Percentiles rank a stretch among this genome's conserved stretches.
phyloP scores from a whole-genome alignment of 331 rosid genomes.

The Erythrophleum ivorense region DNA sequence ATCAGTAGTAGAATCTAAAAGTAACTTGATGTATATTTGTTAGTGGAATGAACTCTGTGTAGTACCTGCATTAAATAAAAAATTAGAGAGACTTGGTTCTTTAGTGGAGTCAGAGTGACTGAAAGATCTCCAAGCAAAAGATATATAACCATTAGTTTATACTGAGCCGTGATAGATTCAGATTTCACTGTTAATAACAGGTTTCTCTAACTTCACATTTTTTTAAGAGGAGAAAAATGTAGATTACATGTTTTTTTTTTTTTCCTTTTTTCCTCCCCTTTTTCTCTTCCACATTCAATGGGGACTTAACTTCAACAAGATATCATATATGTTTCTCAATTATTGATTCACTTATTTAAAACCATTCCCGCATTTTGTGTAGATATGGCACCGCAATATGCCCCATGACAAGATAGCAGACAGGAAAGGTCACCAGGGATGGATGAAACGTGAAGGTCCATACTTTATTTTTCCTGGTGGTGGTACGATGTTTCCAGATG shows the following conservation, averaged over 20 bases:
- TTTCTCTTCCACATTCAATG: constrained; percentile 24
- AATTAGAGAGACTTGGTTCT: neutral
- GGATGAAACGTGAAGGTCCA: constrained; percentile 95
- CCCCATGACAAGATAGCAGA: constrained; percentile 96
- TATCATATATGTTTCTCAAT: constrained; percentile 18
- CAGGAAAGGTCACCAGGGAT: constrained; percentile 99
- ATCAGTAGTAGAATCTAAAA: neutral
- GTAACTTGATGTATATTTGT: neutral
- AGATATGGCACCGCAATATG: constrained; percentile 98
- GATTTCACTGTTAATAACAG: neutral
- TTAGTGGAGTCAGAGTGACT: constrained; percentile 16
- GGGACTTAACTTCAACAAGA: neutral
- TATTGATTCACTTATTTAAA: constrained; percentile 31
- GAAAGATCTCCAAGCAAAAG: neutral
- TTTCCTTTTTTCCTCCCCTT: neutral
- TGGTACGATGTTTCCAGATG: constrained; percentile 99
- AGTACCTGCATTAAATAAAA: neutral
- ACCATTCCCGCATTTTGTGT: constrained; percentile 31
- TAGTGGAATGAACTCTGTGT: neutral
- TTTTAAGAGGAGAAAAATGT: constrained; percentile 3
- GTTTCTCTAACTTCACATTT: neutral
- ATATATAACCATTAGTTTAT: neutral
- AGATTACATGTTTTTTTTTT: neutral
- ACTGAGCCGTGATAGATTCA: neutral
- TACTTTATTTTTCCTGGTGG: constrained; percentile 98